Percentiles rank a stretch among this genome's conserved stretches.
Conservation (phyloP, 2,329 filamentous ascomycete species). For the Chalaropsis thielavioides region DNA sequence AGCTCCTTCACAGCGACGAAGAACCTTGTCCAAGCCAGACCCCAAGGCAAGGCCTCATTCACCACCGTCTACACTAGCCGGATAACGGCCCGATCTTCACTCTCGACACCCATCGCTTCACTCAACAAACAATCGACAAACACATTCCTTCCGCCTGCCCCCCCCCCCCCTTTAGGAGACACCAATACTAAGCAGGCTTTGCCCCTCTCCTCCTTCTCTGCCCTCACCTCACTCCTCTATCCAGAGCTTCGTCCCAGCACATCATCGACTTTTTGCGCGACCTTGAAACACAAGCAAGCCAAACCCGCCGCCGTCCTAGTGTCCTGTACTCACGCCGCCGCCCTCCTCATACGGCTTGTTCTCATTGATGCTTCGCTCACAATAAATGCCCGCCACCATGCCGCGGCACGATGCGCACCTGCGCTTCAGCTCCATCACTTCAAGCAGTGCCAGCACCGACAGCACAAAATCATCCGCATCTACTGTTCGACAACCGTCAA, state of each 20-base stretch:
- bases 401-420: constrained; percentile 48
- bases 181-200: neutral
- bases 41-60: neutral
- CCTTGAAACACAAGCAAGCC: too few relatives aligned
- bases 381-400: constrained; percentile 34
- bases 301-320: too few relatives aligned
- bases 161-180: neutral
- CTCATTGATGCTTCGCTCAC: neutral
- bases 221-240: too few relatives aligned
- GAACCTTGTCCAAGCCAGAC: neutral
- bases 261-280: too few relatives aligned
- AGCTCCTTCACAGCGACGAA: neutral
- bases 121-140: too few relatives aligned
- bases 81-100: neutral
- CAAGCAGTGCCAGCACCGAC: constrained; percentile 43
- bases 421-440: constrained; percentile 51
- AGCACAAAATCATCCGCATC: constrained; percentile 49
- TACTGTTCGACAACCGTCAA: constrained; percentile 35
- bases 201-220: too few relatives aligned
- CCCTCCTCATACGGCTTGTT: neutral
- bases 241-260: too few relatives aligned
- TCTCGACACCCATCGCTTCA: neutral
- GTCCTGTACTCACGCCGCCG: neutral
- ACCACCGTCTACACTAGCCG: neutral
- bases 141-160: neutral